A percentile compares a stretch with the other conserved stretches of the same genome.
Conservation (phyloP, 768 basidiomycete genomes). For the Leccinum aurantiacum region DNA sequence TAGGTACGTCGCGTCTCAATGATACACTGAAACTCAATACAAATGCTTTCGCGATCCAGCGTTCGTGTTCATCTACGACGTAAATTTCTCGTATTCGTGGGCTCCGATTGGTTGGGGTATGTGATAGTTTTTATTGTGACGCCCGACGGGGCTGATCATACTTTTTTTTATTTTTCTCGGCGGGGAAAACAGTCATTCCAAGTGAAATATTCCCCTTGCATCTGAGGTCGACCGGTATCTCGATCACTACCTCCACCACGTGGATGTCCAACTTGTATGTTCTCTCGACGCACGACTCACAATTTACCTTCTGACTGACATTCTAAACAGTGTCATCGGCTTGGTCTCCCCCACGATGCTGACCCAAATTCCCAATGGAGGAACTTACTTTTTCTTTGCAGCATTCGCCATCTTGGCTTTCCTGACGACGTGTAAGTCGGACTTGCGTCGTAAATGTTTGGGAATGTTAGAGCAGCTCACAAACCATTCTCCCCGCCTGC, state of each 20-base stretch:
- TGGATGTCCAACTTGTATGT: constrained; percentile 42
- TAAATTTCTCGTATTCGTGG: constrained; percentile 38
- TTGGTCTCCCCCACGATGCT: constrained; percentile 31
- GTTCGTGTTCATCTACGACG: constrained; percentile 41
- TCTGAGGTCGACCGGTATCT: constrained; percentile 41
- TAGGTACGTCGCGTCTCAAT: constrained; percentile 25
- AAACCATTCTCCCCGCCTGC: not conserved
- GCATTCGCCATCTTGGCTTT: constrained; percentile 29
- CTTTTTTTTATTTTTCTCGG: not conserved
- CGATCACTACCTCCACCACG: constrained; percentile 41
- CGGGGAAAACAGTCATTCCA: constrained; percentile 35
- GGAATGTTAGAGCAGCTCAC: constrained; percentile 1
- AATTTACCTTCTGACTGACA: not conserved
- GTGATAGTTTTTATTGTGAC: not conserved
- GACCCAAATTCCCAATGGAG: constrained; percentile 19
- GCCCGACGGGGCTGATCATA: not conserved
- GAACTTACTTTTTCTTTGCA: constrained; percentile 32
- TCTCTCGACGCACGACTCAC: not conserved
- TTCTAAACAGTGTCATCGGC: constrained; percentile 25
- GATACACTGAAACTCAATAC: constrained; percentile 10
- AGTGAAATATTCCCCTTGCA: constrained; percentile 44
- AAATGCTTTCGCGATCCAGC: constrained; percentile 23
- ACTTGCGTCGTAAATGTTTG: not conserved
- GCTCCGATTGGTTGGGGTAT: constrained; percentile 32
- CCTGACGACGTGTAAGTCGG: constrained; percentile 28